Base-by-base conservation (phyloP, 2,329 filamentous ascomycete genomes). In the Sarocladium strictum region DNA sequence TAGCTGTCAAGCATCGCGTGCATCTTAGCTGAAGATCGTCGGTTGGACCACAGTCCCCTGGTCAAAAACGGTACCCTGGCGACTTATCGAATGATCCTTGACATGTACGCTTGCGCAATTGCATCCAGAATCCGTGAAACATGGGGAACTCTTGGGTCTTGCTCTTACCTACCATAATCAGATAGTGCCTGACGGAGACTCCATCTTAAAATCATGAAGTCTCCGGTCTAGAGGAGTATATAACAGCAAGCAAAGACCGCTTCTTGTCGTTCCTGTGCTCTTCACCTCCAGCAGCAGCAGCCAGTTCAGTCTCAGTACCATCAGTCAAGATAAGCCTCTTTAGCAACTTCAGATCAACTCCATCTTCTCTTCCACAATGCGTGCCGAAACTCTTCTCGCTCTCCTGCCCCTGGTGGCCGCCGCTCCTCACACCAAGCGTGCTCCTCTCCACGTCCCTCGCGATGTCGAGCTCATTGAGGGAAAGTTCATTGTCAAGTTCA, bases 401-500 rank as follows among this genome's bases (percentile, higher is more conserved):
- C 32, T 53, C 33, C 50, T 53, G 32, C 50, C 50, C 32, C 21
- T 40, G 6, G 50, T 53, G 32, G 50, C 50, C 21, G 50, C 50
- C 24, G 50, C 50, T 38, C 50, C 50, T 27, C 32, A 53, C 33
- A n/a, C n/a, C n/a, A 53, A 53, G 50, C 32, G 50, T n/a, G 50
- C 50, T 3, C 50, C 50, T 40, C 50, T 53, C n/a, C 50, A 53
- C 50, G 33, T 53, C 32, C 50, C 50, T 33, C 50, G 50, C 33
- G 50, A 53, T 40, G 50, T 53, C 35, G 50, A 56, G 51, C 32
- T 56, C 54, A 53, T 55, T 35, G 49, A 55, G 35, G 37, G 37
- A 33, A 53, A 55, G 37, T 55, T 54, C 54, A 53, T 55, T 29
- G 54, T 55, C 38, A 47, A 53, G 35, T 21, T 55, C 26, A 55